phyloP scores from a whole-genome alignment of 805 yeast genomes.

The Teunomyces pallodes region DNA sequence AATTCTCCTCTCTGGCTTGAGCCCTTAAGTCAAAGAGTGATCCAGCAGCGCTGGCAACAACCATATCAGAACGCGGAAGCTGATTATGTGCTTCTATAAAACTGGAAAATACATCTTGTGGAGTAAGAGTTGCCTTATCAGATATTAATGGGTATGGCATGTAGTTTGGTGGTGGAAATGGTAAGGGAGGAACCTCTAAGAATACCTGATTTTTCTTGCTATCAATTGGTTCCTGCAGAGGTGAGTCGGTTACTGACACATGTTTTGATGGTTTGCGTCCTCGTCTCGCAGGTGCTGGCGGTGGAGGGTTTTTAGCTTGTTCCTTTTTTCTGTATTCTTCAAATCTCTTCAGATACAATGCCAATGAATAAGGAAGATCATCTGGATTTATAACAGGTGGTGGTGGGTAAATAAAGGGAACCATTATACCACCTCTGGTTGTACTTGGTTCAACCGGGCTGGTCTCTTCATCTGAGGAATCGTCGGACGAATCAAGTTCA shows the following conservation, averaged over 20 bases:
- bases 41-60: conserved; percentile 46
- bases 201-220: conserved; percentile 2
- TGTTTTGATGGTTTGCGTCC: conserved; percentile 5
- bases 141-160: conserved; percentile 45
- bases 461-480: conserved; percentile 3
- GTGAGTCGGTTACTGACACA: background rate
- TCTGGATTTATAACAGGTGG: conserved; percentile 31
- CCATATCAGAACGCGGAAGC: conserved; percentile 43
- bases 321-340: background rate
- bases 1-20: conserved; percentile 35
- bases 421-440: conserved; percentile 32
- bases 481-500: conserved; percentile 3
- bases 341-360: conserved; percentile 7
- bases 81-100: conserved; percentile 35
- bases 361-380: conserved; percentile 20
- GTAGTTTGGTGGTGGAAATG: conserved; percentile 44
- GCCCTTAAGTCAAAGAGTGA: conserved; percentile 34
- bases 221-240: background rate
- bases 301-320: background rate
- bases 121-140: conserved; percentile 32
- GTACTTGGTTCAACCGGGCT: background rate
- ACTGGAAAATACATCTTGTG: conserved; percentile 33
- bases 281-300: conserved; percentile 6
- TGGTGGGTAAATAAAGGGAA: conserved; percentile 44
- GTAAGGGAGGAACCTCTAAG: conserved; percentile 37